Percentiles rank a stretch among this genome's conserved stretches.
Evolutionary conservation across 768 basidiomycete species (phyloP).

Genomic region (Termitomyces sp.): DNA sequence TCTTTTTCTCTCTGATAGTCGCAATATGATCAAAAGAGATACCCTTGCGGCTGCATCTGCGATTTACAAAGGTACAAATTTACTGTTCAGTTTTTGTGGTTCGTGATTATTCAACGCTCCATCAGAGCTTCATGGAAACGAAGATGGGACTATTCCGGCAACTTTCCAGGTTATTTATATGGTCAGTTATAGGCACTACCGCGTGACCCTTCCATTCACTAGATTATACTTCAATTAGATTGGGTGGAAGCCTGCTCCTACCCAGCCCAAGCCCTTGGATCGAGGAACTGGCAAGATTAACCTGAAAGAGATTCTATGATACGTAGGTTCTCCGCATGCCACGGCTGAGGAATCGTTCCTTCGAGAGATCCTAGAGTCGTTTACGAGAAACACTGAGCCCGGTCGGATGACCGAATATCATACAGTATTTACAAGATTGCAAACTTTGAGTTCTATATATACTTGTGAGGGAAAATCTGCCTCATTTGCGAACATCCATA

Average conservation of each 20-base stretch:
- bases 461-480: neutral
- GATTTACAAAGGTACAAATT: conserved; percentile 79
- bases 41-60: conserved; percentile 88
- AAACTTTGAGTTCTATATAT: neutral
- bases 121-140: conserved; percentile 78
- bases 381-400: neutral
- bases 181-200: conserved; percentile 39
- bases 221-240: conserved; percentile 25
- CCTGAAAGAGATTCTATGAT: conserved; percentile 37
- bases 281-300: conserved; percentile 42
- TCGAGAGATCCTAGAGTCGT: neutral
- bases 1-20: conserved; percentile 32
- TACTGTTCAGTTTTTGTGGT: neutral
- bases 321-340: neutral
- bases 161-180: conserved; percentile 97
- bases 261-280: conserved; percentile 40
- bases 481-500: too few species aligned
- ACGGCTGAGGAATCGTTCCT: too few species aligned
- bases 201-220: neutral
- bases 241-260: conserved; percentile 43
- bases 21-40: conserved; percentile 72
- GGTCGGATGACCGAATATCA: neutral
- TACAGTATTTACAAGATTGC: too few species aligned
- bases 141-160: conserved; percentile 84
- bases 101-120: neutral